Evolutionary conservation across 2,329 filamentous ascomycete species (phyloP).

Genomic region (Biscogniauxia marginata): DNA sequence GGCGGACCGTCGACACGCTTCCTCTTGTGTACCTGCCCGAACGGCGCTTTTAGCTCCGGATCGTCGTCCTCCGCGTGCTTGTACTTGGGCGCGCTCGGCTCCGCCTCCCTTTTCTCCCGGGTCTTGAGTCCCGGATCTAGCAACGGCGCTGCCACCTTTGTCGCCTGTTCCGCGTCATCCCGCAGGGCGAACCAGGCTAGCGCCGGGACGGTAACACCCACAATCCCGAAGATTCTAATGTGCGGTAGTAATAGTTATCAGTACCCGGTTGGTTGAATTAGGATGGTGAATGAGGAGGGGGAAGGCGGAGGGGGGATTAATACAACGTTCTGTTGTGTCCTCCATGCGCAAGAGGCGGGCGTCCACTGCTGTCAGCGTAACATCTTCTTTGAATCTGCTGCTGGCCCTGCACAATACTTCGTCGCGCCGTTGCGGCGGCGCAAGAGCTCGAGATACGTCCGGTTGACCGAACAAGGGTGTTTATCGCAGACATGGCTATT

Average conservation of each 20-base stretch:
- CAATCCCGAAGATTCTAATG: slow-evolving; percentile 13
- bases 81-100: slow-evolving; percentile 4
- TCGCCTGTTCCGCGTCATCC: background rate
- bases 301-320: background rate
- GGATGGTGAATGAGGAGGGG: background rate
- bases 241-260: background rate
- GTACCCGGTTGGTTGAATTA: background rate
- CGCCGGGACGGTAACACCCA: slow-evolving; percentile 8
- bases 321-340: slow-evolving; percentile 11
- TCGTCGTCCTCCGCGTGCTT: slow-evolving; percentile 17
- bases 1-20: slow-evolving; percentile 19
- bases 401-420: no score
- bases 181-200: slow-evolving; percentile 16
- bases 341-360: slow-evolving; percentile 1
- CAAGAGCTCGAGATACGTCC: background rate
- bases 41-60: slow-evolving; percentile 15
- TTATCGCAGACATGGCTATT: background rate
- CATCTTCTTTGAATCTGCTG: slow-evolving; percentile 1
- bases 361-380: slow-evolving; percentile 1
- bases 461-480: background rate
- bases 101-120: slow-evolving; percentile 3
- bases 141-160: background rate
- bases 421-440: background rate
- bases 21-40: slow-evolving; percentile 13
- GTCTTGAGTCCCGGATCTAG: slow-evolving; percentile 13